phyloP scores from a whole-genome alignment of 1,284 basidiomycete genomes.

The Athelia psychrophila region DNA sequence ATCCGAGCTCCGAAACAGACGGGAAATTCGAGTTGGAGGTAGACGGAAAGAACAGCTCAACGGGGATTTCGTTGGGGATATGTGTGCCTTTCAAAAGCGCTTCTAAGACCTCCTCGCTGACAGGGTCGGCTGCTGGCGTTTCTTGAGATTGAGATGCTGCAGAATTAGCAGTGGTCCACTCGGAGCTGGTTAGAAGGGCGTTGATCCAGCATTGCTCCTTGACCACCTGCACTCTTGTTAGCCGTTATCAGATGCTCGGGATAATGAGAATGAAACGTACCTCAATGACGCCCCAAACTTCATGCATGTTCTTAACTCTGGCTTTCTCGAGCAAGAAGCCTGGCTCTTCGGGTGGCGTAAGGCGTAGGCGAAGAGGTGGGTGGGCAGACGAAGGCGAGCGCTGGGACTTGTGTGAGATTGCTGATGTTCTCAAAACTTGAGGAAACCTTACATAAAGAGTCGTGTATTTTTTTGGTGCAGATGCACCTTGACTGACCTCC shows the following conservation, averaged over 20 bases:
- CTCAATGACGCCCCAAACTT: conserved; percentile 71
- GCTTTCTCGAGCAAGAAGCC: conserved; percentile 68
- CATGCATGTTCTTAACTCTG: conserved; percentile 64
- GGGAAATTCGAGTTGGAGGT: conserved; percentile 39
- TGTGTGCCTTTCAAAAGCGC: conserved; percentile 52
- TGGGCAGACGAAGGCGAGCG: conserved; percentile 59
- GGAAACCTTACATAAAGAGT: conserved; percentile 40
- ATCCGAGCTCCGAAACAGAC: conserved; percentile 32
- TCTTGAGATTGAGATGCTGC: conserved; percentile 17
- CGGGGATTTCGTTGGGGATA: conserved; percentile 54
- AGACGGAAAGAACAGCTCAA: conserved; percentile 52
- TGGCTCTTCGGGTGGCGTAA: conserved; percentile 65
- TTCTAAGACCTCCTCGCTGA: conserved; percentile 40
- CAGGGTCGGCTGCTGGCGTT: conserved; percentile 37
- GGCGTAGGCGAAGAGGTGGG: conserved; percentile 64
- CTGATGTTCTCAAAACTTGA: not conserved
- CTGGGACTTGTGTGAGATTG: conserved; percentile 29
- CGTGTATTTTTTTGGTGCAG: conserved; percentile 42
- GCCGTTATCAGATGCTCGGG: not conserved
- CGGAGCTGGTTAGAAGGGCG: conserved; percentile 51
- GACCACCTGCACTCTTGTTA: conserved; percentile 50
- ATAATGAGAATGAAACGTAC: conserved; percentile 29
- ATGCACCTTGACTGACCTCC: no score
- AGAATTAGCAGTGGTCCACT: conserved; percentile 55
- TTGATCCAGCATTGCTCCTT: conserved; percentile 80